These are phyloP conservation scores for Penicillium sp. DNA, from an alignment of 2,329 filamentous ascomycete genomes.

Conservation along the genomic window DNA sequence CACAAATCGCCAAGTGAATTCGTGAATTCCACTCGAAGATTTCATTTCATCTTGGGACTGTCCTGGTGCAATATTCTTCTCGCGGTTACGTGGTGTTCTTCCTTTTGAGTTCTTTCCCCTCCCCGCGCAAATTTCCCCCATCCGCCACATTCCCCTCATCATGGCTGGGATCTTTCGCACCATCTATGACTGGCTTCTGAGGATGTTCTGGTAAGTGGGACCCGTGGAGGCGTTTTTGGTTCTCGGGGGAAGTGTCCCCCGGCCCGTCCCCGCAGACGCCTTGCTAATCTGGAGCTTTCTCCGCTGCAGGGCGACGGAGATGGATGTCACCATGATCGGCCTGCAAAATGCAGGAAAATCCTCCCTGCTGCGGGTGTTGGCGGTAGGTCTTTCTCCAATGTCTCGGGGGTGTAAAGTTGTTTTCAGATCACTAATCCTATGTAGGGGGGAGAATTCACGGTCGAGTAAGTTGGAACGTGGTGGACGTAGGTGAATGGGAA, in stretches of 20 bases:
- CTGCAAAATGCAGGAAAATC: conserved; percentile 98
- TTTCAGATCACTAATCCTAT: conserved; percentile 17
- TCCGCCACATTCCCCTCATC: conserved; percentile 11
- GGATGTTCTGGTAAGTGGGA: conserved; percentile 82
- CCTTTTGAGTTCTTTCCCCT: neutral
- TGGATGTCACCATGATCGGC: conserved; percentile 99
- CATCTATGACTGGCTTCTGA: conserved; percentile 96
- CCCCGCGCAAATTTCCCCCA: conserved; percentile 1
- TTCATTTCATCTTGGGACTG: too few relatives aligned
- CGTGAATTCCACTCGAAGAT: too few relatives aligned
- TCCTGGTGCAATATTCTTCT: too few relatives aligned
- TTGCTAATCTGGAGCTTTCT: conserved; percentile 9
- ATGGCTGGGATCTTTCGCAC: conserved; percentile 91
- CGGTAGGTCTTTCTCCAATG: conserved; percentile 59
- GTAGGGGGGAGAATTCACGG: conserved; percentile 94
- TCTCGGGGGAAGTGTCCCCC: conserved; percentile 23
- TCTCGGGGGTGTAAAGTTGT: conserved; percentile 11
- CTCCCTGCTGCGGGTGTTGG: conserved; percentile 83
- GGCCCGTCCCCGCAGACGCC: conserved; percentile 33
- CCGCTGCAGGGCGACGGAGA: conserved; percentile 79
- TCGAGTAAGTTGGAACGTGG: conserved; percentile 67
- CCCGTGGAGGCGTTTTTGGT: conserved; percentile 19
- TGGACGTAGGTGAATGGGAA: conserved; percentile 4
- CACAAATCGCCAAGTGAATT: neutral
- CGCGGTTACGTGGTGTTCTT: neutral